Percentiles rank a stretch among this genome's conserved stretches.
Conservation (phyloP, 495 filamentous ascomycete genomes). For the Penicillium taxi region DNA sequence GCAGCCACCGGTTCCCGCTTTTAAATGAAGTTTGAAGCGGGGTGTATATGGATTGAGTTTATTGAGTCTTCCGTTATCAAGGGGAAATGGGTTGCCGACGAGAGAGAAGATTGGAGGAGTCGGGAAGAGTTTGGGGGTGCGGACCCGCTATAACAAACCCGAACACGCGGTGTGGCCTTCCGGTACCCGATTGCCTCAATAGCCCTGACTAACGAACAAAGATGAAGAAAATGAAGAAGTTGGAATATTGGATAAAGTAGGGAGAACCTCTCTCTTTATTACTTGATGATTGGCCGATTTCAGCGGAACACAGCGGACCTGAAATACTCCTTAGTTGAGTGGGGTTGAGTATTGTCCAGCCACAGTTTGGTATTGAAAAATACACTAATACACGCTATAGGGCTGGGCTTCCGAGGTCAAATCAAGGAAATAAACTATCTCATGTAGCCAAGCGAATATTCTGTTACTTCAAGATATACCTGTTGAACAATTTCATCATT, state of each 20-base stretch:
- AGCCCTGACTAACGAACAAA: background rate
- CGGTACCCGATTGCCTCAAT: slow-evolving; percentile 1
- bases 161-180: slow-evolving; percentile 2
- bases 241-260: slow-evolving; percentile 2
- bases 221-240: slow-evolving; percentile 6
- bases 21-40: slow-evolving; percentile 2
- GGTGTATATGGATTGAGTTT: slow-evolving; percentile 2
- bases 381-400: too few relatives aligned
- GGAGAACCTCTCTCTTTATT: too few relatives aligned
- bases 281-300: slow-evolving; percentile 10
- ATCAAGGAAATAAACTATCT: too few relatives aligned
- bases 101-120: slow-evolving; percentile 2
- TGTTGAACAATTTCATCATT: too few relatives aligned
- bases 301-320: slow-evolving; percentile 13
- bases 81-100: slow-evolving; percentile 6
- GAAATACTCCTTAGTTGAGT: slow-evolving; percentile 2
- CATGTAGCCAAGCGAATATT: too few relatives aligned
- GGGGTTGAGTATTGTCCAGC: slow-evolving; percentile 3
- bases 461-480: too few relatives aligned
- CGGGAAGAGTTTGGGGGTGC: slow-evolving; percentile 8
- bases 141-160: background rate
- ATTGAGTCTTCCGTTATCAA: background rate
- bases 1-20: slow-evolving; percentile 7
- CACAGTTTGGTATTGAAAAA: slow-evolving; percentile 1
- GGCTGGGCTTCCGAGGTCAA: too few relatives aligned